phyloP scores from a whole-genome alignment of 176 grass and related monocot species.

The Carex cristatella region DNA sequence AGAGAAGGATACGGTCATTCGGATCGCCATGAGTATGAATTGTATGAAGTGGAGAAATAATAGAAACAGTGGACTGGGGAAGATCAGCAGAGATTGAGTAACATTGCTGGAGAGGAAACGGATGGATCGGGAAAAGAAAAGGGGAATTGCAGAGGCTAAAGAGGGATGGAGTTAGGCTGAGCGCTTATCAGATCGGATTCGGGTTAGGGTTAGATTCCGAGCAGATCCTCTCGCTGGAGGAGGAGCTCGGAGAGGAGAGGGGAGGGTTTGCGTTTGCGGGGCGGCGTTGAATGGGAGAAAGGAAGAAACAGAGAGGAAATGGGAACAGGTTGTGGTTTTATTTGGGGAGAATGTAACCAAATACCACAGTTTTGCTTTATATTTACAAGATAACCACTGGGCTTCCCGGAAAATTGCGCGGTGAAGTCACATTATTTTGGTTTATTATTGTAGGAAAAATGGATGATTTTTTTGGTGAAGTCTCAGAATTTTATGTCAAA shows the following conservation, averaged over 20 bases:
- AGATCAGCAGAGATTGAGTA: neutral
- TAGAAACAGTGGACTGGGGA: neutral
- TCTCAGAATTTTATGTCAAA: too few species aligned
- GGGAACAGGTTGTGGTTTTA: neutral
- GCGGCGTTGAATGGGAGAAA: neutral
- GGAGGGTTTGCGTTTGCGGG: neutral
- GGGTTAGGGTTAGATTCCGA: neutral
- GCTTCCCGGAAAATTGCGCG: neutral
- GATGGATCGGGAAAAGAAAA: slow-evolving; percentile 1
- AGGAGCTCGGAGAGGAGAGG: neutral
- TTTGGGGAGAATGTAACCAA: neutral
- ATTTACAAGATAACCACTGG: slow-evolving; percentile 8
- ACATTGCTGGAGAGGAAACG: slow-evolving; percentile 10
- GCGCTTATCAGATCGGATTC: neutral
- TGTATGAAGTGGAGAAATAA: slow-evolving; percentile 26
- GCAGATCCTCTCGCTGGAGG: neutral
- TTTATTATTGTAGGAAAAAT: neutral
- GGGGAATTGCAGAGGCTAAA: slow-evolving; percentile 18
- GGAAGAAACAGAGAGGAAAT: neutral
- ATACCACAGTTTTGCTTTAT: neutral
- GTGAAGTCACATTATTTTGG: neutral
- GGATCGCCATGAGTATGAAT: slow-evolving; percentile 79
- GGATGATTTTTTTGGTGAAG: too few species aligned
- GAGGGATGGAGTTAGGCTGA: neutral
- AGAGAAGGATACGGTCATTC: slow-evolving; percentile 77